Evolutionary conservation across 2,329 filamentous ascomycete genomes (phyloP), one percentile per base, ranked within the genome.

Genomic region (Simplicillium aogashimaense): DNA sequence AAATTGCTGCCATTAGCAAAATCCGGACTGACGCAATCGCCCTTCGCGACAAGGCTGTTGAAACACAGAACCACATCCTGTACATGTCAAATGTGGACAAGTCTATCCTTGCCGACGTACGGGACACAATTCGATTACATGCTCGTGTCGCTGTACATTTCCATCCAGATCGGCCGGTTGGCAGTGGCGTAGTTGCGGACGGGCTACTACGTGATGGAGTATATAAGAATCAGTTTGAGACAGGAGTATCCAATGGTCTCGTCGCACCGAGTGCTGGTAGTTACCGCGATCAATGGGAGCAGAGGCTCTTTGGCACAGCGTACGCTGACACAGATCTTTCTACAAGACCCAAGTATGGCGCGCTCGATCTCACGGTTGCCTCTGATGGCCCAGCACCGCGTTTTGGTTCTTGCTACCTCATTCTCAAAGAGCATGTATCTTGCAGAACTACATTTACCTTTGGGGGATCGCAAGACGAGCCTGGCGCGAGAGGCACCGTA

Each of bases 191-290:
- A 4, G 48, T 50, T 10, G 40, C 41, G 10, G 18, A 40, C 10
- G 35, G 43, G 13, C 39, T 50, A 1, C 31, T 46, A 6, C 38
- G 38, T 2, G 43, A 47, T 16, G 46, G 43, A 17, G 38, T 44
- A 33, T 48, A 48, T 31, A 41, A 42, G 29, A 46, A 35, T 17
- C 48, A 50, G 20, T 50, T 48, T 18, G 45, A 50, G 36, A 48
- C 48, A 4, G 40, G 45, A 13, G 49, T 49, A 29, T 51, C 47
- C 14, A 50, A 51, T 11, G 45, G 48, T 10, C 38, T 47, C 9
- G 43, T 49, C 14, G 34, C 44, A 4, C 39, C 39, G 8, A 35
- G 41, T 2, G 20, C 43, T 4, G 46, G 46, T 10, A 42, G 45
- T 5, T 18, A 32, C 3, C 38, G 44, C 7, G 48, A 50, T n/a